Conservation (phyloP, 1,284 basidiomycete genomes). For the Apiotrichum sp. region DNA sequence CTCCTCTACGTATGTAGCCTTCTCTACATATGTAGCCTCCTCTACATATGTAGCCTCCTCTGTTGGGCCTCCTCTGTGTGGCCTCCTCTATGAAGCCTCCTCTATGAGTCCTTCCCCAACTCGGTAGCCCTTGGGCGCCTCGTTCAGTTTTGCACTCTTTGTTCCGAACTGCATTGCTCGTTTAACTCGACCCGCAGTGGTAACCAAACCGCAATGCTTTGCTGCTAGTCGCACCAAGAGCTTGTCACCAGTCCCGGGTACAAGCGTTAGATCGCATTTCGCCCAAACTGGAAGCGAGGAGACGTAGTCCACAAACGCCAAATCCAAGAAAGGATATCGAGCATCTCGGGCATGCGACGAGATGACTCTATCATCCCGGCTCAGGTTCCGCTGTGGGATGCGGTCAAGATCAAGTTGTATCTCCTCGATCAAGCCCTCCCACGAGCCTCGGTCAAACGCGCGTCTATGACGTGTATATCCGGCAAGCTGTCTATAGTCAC, state of each 20-base stretch:
- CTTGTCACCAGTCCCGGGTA: conserved; percentile 73
- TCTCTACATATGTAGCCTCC: no score
- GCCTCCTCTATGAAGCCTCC: background rate
- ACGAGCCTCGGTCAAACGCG: conserved; percentile 62
- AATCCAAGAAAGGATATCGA: conserved; percentile 80
- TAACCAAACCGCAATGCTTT: conserved; percentile 59
- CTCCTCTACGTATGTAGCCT: no score
- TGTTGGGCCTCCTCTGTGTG: no score
- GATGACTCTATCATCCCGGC: conserved; percentile 86
- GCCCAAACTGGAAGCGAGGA: conserved; percentile 66
- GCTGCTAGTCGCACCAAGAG: conserved; percentile 68
- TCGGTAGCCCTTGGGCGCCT: conserved; percentile 17
- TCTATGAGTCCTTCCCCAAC: conserved; percentile 17
- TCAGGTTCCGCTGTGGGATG: conserved; percentile 82
- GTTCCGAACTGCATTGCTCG: conserved; percentile 97
- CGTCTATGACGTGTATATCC: conserved; percentile 87
- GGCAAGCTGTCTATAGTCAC: conserved; percentile 58
- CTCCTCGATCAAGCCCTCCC: conserved; percentile 72
- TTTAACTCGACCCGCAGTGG: conserved; percentile 71
- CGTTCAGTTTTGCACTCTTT: conserved; percentile 71
- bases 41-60: no score
- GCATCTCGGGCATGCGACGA: conserved; percentile 84
- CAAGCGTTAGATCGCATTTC: conserved; percentile 62
- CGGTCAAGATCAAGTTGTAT: conserved; percentile 88
- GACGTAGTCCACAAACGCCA: conserved; percentile 67